A percentile compares a stretch with the other conserved stretches of the same genome.
Conservation (phyloP, 208 protist genomes). For the Strigomonas culicis region DNA sequence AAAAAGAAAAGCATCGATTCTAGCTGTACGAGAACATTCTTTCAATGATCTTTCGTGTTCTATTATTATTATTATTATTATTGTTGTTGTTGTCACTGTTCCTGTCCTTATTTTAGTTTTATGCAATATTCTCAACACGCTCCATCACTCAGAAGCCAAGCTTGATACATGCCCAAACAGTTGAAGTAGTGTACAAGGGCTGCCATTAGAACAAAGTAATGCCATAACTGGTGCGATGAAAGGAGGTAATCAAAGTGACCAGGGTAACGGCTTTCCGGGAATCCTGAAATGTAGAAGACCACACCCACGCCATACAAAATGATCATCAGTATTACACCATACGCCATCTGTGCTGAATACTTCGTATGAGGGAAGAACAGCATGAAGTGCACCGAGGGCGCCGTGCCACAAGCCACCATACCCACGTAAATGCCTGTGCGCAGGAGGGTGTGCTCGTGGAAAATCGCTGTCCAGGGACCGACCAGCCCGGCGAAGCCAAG, state of each 20-base stretch:
- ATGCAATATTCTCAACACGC: conserved; percentile 17
- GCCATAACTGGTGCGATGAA: conserved; percentile 58
- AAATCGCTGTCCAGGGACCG: conserved; percentile 16
- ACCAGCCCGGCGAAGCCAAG: conserved; percentile 27
- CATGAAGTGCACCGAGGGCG: conserved; percentile 28
- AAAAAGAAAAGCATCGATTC: no score
- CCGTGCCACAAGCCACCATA: conserved; percentile 26
- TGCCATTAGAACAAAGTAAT: conserved; percentile 47
- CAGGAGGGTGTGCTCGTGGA: conserved; percentile 18
- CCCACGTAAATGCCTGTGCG: conserved; percentile 28
- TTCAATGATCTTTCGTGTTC: background rate
- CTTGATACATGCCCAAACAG: conserved; percentile 34
- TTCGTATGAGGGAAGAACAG: conserved; percentile 18
- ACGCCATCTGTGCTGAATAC: background rate
- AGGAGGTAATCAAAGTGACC: conserved; percentile 48
- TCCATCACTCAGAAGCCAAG: conserved; percentile 25
- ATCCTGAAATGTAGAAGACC: conserved; percentile 39
- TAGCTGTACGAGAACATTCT: no score
- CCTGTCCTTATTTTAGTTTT: conserved; percentile 6
- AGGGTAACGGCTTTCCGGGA: conserved; percentile 46
- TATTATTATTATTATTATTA: background rate
- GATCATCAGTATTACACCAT: conserved; percentile 36
- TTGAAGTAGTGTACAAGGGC: conserved; percentile 51
- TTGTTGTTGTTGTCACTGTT: background rate
- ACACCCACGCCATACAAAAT: conserved; percentile 40